A percentile compares a stretch with the other conserved stretches of the same genome.
These are phyloP conservation scores for Nakaseomyces sp. DNA, from an alignment of 1,139 yeast species.

Conservation along the genomic window DNA sequence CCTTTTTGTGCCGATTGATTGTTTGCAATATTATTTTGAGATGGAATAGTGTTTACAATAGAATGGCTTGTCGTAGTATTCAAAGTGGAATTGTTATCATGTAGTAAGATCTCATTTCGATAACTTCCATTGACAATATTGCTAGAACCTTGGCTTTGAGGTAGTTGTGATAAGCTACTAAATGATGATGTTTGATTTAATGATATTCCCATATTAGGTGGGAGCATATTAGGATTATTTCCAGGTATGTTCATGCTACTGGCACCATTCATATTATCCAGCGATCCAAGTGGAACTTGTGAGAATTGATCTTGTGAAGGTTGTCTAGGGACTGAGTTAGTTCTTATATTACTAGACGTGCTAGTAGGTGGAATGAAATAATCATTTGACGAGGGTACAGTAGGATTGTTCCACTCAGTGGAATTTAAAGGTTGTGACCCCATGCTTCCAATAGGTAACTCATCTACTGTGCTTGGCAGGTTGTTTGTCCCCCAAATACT, in stretches of 20 bases:
- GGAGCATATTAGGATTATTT: neutral
- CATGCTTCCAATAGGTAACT: constrained; percentile 10
- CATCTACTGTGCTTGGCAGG: constrained; percentile 7
- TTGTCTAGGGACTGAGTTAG: neutral
- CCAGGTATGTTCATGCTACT: neutral
- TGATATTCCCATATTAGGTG: neutral
- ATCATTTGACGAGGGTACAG: neutral
- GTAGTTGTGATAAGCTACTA: neutral
- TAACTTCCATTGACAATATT: neutral
- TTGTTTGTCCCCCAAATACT: constrained; percentile 46
- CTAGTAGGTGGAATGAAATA: neutral
- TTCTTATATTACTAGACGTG: constrained; percentile 1
- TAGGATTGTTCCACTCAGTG: neutral
- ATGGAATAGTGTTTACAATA: neutral
- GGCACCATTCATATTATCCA: neutral
- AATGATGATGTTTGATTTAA: neutral
- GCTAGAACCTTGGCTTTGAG: neutral
- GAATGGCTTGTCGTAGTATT: neutral
- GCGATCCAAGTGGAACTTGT: neutral
- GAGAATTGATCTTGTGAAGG: constrained; percentile 1
- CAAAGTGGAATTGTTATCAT: neutral
- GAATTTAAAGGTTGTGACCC: neutral
- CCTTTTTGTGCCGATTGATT: neutral
- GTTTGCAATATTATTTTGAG: neutral
- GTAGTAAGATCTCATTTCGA: neutral